Evolutionary conservation across 768 basidiomycete species (phyloP).

Genomic region (Mycena pura): DNA sequence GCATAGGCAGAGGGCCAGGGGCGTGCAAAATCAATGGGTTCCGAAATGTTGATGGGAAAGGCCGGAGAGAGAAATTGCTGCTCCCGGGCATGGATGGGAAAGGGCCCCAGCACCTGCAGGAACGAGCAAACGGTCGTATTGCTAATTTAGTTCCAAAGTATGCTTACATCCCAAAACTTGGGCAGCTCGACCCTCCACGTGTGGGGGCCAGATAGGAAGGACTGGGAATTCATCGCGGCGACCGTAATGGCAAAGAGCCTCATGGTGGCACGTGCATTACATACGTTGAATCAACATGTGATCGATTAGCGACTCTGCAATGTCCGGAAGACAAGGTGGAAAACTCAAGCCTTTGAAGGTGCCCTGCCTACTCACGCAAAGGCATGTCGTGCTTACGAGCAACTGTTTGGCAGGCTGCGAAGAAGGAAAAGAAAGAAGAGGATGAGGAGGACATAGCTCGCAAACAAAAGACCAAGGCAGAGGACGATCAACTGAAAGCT

Average conservation of each 20-base stretch:
- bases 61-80: constrained; percentile 84
- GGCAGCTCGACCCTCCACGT: constrained; percentile 37
- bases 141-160: not conserved
- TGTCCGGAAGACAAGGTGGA: constrained; percentile 80
- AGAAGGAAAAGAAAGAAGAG: constrained; percentile 80
- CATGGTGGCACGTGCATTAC: not conserved
- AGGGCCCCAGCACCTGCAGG: constrained; percentile 76
- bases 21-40: constrained; percentile 54
- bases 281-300: not conserved
- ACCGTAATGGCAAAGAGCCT: not conserved
- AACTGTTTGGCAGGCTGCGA: constrained; percentile 74
- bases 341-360: constrained; percentile 91
- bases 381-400: not conserved
- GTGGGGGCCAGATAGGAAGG: not conserved
- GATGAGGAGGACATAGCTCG: constrained; percentile 75
- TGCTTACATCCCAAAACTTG: constrained; percentile 47
- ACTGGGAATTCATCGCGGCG: constrained; percentile 12
- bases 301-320: constrained; percentile 32
- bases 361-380: not conserved
- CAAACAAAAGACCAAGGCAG: constrained; percentile 80
- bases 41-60: constrained; percentile 68
- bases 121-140: too few species aligned
- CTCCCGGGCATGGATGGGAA: constrained; percentile 84
- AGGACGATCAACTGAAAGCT: constrained; percentile 74
- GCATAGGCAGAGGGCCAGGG: constrained; percentile 74